A percentile compares a stretch with the other conserved stretches of the same genome.
These are phyloP conservation scores for Termitomyces sp. DNA, from an alignment of 768 basidiomycete genomes.

Conservation along the genomic window DNA sequence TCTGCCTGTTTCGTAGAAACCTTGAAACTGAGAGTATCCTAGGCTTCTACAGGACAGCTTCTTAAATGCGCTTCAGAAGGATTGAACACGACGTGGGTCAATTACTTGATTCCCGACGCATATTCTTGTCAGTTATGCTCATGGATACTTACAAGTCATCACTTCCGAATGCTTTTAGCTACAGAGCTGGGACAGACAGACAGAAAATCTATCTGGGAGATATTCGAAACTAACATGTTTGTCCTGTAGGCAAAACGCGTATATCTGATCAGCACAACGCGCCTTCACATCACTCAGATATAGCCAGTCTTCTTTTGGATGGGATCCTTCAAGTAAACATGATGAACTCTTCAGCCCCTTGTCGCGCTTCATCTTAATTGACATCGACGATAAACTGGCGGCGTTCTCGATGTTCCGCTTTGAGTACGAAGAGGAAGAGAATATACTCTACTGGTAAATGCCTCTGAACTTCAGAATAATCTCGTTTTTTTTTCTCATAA, in stretches of 20 bases:
- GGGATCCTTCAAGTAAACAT: conserved; percentile 51
- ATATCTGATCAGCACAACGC: background rate
- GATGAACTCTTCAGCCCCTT: conserved; percentile 53
- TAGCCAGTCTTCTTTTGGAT: conserved; percentile 55
- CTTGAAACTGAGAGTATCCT: background rate
- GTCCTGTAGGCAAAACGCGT: conserved; percentile 26
- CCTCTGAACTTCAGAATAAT: background rate
- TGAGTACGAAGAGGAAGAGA: conserved; percentile 55
- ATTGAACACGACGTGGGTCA: conserved; percentile 6
- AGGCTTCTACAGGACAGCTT: conserved; percentile 14
- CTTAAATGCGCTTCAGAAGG: conserved; percentile 1
- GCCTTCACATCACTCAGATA: conserved; percentile 34
- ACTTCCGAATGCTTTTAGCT: conserved; percentile 15
- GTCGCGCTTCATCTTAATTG: conserved; percentile 57
- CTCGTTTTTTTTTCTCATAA: background rate
- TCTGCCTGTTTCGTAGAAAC: background rate
- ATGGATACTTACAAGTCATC: conserved; percentile 8
- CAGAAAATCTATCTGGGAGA: conserved; percentile 42
- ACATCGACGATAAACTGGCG: conserved; percentile 18
- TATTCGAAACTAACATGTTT: conserved; percentile 57
- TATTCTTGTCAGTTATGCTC: background rate
- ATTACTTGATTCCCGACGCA: background rate
- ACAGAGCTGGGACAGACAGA: conserved; percentile 28
- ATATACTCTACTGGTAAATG: conserved; percentile 66
- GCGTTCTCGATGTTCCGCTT: conserved; percentile 67